phyloP scores from a whole-genome alignment of 805 yeast genomes.

The Saccharomycopsis schoenii region DNA sequence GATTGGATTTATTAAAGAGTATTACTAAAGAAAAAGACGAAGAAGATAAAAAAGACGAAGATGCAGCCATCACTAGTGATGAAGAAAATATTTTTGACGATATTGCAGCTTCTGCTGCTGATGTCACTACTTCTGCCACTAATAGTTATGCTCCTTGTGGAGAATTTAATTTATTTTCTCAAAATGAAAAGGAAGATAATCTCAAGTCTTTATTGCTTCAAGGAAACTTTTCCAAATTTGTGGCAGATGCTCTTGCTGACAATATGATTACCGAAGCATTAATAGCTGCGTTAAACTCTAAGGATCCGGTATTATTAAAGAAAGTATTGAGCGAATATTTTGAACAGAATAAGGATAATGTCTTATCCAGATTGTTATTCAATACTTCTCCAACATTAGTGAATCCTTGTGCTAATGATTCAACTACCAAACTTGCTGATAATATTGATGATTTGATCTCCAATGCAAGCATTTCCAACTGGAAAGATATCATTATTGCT shows the following conservation, averaged over 20 bases:
- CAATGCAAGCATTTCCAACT: slow-evolving; percentile 65
- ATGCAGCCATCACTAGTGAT: slow-evolving; percentile 26
- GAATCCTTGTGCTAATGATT: slow-evolving; percentile 27
- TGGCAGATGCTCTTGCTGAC: slow-evolving; percentile 51
- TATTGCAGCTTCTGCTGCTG: neutral
- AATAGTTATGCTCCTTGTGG: slow-evolving; percentile 40
- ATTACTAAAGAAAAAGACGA: slow-evolving; percentile 18
- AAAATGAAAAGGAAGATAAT: slow-evolving; percentile 28
- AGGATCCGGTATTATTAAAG: slow-evolving; percentile 45
- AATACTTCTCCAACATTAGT: slow-evolving; percentile 28
- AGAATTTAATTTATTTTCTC: slow-evolving; percentile 37
- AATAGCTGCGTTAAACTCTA: slow-evolving; percentile 55
- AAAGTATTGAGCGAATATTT: slow-evolving; percentile 69
- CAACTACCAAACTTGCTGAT: slow-evolving; percentile 17
- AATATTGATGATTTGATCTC: slow-evolving; percentile 60
- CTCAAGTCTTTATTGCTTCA: slow-evolving; percentile 43
- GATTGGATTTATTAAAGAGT: neutral
- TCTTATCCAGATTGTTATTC: slow-evolving; percentile 67
- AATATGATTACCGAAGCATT: slow-evolving; percentile 71
- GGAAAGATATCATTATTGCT: slow-evolving; percentile 76
- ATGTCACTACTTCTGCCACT: neutral
- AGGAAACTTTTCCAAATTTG: slow-evolving; percentile 60
- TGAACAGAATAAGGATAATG: slow-evolving; percentile 36
- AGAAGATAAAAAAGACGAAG: slow-evolving; percentile 28
- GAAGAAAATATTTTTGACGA: slow-evolving; percentile 33